These are phyloP conservation scores for Elasticomyces elasticus DNA, from an alignment of 495 filamentous ascomycete species.

Conservation along the genomic window DNA sequence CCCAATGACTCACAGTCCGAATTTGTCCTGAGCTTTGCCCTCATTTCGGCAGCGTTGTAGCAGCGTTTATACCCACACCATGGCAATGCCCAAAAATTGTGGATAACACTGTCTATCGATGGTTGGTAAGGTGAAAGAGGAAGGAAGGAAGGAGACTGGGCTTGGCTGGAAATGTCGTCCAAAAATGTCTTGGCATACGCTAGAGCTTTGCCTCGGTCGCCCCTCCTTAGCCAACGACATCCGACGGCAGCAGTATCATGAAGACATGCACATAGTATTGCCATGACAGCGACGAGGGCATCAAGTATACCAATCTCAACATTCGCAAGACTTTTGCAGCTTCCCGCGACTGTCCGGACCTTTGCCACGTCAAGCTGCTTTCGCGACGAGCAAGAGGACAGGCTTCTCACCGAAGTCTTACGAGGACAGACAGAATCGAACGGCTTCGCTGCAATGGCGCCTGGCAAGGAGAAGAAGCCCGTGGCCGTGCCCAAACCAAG, in stretches of 20 bases:
- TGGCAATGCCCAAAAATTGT: too few species aligned
- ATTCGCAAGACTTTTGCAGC: not conserved
- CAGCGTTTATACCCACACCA: too few species aligned
- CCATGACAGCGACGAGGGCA: not conserved
- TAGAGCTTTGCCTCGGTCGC: too few species aligned
- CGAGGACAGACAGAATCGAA: conserved; percentile 18
- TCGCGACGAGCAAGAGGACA: conserved; percentile 4
- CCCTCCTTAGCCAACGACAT: not conserved
- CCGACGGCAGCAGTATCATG: not conserved
- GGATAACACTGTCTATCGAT: too few species aligned
- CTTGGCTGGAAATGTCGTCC: too few species aligned
- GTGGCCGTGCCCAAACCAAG: conserved; percentile 18
- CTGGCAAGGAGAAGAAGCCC: conserved; percentile 13
- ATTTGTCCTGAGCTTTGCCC: too few species aligned
- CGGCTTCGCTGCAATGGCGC: conserved; percentile 15
- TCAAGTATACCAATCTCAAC: not conserved
- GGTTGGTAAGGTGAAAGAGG: too few species aligned
- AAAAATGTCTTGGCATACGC: too few species aligned
- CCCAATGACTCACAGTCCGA: too few species aligned
- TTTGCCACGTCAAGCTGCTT: conserved; percentile 2
- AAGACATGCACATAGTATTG: not conserved
- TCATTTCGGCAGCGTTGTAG: too few species aligned
- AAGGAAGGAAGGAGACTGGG: too few species aligned
- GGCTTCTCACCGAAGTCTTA: conserved; percentile 7
- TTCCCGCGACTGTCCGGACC: not conserved